Base-by-base conservation (phyloP, 2,329 filamentous ascomycete genomes). In the Aaosphaeria arxii region DNA sequence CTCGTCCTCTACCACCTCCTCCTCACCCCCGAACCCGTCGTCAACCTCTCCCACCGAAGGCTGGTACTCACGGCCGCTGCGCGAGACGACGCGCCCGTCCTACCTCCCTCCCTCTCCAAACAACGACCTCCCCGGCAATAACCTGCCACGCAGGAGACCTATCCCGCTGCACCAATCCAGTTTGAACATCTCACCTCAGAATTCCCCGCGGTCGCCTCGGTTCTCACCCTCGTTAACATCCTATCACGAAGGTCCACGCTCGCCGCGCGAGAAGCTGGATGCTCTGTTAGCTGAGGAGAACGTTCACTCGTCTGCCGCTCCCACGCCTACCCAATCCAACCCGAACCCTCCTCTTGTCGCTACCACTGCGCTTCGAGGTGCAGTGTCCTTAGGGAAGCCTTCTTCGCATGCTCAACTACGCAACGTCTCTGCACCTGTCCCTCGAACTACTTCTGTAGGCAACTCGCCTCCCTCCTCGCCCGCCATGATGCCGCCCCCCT, bases 231-330 rank as follows among this genome's bases (percentile, higher is more conserved):
- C 56, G 55, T 42, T 52, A 38, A 28, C 50, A 5, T 38, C 51
- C 46, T 61, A 66, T 52, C 58, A 55, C 53, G 61, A 62, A 43
- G 54, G 54, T 47, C 66, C 69, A 55, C 67, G 67, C 52, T 69
- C 65, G 17, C 69, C 69, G 41, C 61, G 67, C 40, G 66, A 70
- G 56, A 66, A 64, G 55, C 63, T 72, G 44, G 69, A 71, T 53
- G 66, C 63, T 42, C 59, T 71, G 52, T 56, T 72, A 44, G 67
- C 67, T 30, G 63, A 67, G 55, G 56, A 58, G 44, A 53, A 51
- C 33, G 57, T 51, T 45, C 48, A 43, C 29, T 43, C 40, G 28
- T 39, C 49, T 38, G 44, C 48, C 28, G 41, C 51, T 31, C 35
- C 52, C 52, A 53, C 51, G 44, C 57, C 49, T 53, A 53, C 50